Evolutionary conservation across 192 early-diverging fungal genomes (phyloP), one percentile per base, ranked within the genome.

Genomic region (Linnemannia hyalina): DNA sequence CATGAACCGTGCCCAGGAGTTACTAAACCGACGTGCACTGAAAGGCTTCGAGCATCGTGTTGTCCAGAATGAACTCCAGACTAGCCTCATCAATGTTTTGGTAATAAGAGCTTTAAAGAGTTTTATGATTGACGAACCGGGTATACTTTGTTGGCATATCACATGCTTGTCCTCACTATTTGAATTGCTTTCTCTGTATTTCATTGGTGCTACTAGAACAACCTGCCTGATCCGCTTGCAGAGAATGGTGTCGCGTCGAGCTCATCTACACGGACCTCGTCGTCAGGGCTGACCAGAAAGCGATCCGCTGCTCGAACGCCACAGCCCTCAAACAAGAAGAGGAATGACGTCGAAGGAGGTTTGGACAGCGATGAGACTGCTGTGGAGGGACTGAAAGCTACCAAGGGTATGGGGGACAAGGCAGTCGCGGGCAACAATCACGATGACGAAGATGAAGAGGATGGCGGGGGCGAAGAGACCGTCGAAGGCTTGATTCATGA

Each of bases 291-390:
- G 10, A 57, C 71, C 5, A 68, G 72, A 74, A 80, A 80, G 41
- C 71, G 78, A 73, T 22, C 70, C 70, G 78, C 70, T 41, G 55
- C 78, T 44, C 78, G 1, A 79, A 73, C n/a, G 55, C 52, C 32
- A 60, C 73, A 65, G 26, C 35, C 70, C 0, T 60, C 70, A 44
- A 79, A 73, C 41, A 79, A 65, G 73, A 74, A 74, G 63, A 77
- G 65, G 29, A 52, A 26, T 75, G 55, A 54, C 42, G 38, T 70
- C 68, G 70, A 41, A 68, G 29, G 65, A 77, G 40, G 75, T 3
- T 60, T 77, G 44, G 75, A 68, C 23, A 77, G 75, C 46, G 44
- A n/a, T 77, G 44, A 32, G 32, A 68, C 75, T 15, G 40, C 18
- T 72, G 70, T 46, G 42, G 70, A 44, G 40, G 42, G 70, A 40